Evolutionary conservation across 1,284 basidiomycete genomes (phyloP), one percentile per base, ranked within the genome.

Genomic region (Thelephora terrestris): DNA sequence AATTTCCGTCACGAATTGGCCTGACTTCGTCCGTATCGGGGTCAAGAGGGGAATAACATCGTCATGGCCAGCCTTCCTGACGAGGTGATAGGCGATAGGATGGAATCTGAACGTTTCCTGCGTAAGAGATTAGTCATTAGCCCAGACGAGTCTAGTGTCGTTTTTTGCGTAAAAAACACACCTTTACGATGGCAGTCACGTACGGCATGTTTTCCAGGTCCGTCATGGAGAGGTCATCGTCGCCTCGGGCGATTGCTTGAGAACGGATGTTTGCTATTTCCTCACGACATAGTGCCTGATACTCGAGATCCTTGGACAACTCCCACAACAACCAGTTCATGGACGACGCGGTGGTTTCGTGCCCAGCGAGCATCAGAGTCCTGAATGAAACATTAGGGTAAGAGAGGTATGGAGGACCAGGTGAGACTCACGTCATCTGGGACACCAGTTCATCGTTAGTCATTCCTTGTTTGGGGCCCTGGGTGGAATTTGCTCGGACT

Each of bases 41-140:
- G 56, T 50, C 0, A 58, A 57, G 4, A 74, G 62, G 0, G 71
- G 71, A n/a, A 74, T 59, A n/a, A 69, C 53, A 52, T 65, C 63
- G 59, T 64, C 67, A 37, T 59, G 51, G 0, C 47, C 49, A 0
- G 71, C 64, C 2, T 56, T 50, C 14, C 69, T 61, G 10, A 55
- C 49, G 7, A 66, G 60, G 17, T 59, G 45, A 7, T 57, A 51
- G 5, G 62, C 62, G 5, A 67, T 62, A 0, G 71, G 62, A 47
- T 70, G 64, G 45, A 66, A 55, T 1, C 73, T 62, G 14, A 73
- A 59, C 0, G 64, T 57, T 53, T 75, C 72, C 64, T 69, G 38
- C 39, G 16, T 7, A 20, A 6, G 4, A 4, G 5, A 16, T 17
- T 5, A 2, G 39, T 23, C 17, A n/a, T 42, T 20, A 42, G 39